Base-by-base conservation (phyloP, 2,329 filamentous ascomycete species). In the Colletotrichum limetticola region DNA sequence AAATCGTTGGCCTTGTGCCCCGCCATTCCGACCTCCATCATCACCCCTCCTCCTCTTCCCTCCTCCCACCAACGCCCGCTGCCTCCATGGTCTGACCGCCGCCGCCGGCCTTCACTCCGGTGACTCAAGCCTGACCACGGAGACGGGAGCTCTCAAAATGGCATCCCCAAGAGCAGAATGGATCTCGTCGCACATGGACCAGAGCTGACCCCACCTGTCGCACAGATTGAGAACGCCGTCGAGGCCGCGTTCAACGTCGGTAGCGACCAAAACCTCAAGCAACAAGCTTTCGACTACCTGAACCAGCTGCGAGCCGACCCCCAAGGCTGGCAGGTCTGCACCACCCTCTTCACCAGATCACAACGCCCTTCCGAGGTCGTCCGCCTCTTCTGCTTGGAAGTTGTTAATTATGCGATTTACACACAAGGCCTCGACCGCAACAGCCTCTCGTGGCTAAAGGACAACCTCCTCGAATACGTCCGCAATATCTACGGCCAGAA, bases 381-480 rank as follows among this genome's bases (percentile, higher is more conserved):
- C 63, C 94, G 97, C 65, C 91, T 98, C 81, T 93, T 97, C 74
- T 94, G 94, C 75, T 90, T 99, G 75, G 97, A 99, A 81, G 91
- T 98, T 62, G 91, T 99, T 83, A 98, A 98, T 84, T 95, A 94
- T 85, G 95, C 95, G 60, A 91, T 98, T 59, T 94, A 97, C 79
- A 91, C 91, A 57, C 93, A 94, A 77, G 87, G 92, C 53, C 89
- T 98, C 76, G 94, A 97, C 78, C 84, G 86, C 65, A 88, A 91
- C 78, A 93, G 92, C 77, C 86, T 98, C 75, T 85, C 86, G 60
- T 92, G 92, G 79, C 90, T 98, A 78, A 95, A 94, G 82, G 92
- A 97, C 77, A 93, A 91, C 57, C 86, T 99, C 76, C 87, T 98
- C 84, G 89, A 91, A 77, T 98, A 98, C 82, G 89, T 97, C 74